Percentiles rank a stretch among this genome's conserved stretches.
Evolutionary conservation across 1,139 yeast genomes (phyloP).

Genomic region (Candida tetrigidarum): DNA sequence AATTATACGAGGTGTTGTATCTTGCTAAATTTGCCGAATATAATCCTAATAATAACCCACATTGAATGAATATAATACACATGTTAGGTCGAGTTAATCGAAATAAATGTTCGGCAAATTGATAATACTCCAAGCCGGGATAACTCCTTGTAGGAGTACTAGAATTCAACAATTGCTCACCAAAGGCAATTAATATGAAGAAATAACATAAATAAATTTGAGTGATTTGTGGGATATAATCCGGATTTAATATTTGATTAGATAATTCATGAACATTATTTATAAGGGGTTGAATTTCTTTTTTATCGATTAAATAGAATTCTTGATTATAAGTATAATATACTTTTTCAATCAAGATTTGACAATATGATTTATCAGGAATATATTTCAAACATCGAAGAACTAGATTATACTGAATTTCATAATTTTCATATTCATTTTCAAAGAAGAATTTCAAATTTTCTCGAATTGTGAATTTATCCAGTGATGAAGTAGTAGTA

Average conservation of each 20-base stretch:
- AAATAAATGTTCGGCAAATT: constrained; percentile 44
- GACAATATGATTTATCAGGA: constrained; percentile 35
- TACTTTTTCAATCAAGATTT: constrained; percentile 33
- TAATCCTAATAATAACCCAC: constrained; percentile 49
- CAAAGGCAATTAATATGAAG: constrained; percentile 40
- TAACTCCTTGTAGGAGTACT: constrained; percentile 12
- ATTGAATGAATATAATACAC: constrained; percentile 43
- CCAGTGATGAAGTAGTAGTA: background rate
- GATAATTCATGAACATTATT: constrained; percentile 33
- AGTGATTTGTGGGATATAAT: constrained; percentile 3
- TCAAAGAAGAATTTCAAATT: constrained; percentile 11
- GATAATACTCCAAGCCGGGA: constrained; percentile 44
- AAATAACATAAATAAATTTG: constrained; percentile 30
- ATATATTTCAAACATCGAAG: constrained; percentile 12
- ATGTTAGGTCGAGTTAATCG: constrained; percentile 45
- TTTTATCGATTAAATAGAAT: constrained; percentile 35
- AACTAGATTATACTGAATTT: constrained; percentile 13
- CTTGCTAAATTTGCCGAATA: constrained; percentile 53
- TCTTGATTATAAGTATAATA: constrained; percentile 41
- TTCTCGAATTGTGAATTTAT: background rate
- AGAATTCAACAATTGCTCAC: constrained; percentile 34
- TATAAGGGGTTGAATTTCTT: constrained; percentile 11
- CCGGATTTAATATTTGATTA: constrained; percentile 22
- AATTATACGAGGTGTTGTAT: constrained; percentile 52
- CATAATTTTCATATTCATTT: constrained; percentile 10